phyloP scores from a whole-genome alignment of 2,329 filamentous ascomycete species.

The Mollisia scopiformis region DNA sequence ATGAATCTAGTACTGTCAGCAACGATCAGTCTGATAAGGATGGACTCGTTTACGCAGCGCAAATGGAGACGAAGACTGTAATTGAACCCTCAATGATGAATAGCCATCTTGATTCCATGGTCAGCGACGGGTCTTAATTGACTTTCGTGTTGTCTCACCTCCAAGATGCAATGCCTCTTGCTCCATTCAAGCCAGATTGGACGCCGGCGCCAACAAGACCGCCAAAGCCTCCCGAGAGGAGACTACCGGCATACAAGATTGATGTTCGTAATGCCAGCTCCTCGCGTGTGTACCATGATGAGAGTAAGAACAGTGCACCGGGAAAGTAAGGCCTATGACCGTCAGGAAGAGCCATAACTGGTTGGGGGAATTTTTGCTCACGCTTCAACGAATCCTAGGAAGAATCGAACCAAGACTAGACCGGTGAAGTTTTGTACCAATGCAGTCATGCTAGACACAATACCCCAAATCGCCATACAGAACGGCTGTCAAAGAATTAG shows the following conservation, averaged over 20 bases:
- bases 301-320: constrained; percentile 52
- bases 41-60: constrained; percentile 13
- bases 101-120: constrained; percentile 35
- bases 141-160: neutral
- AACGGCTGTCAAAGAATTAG: constrained; percentile 1
- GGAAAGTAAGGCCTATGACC: constrained; percentile 33
- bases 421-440: constrained; percentile 36
- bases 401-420: constrained; percentile 33
- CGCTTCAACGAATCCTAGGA: constrained; percentile 36
- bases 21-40: constrained; percentile 25
- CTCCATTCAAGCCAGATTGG: constrained; percentile 38
- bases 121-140: neutral
- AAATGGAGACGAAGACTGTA: constrained; percentile 38
- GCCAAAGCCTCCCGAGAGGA: constrained; percentile 46
- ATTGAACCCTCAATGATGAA: constrained; percentile 45
- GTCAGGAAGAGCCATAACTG: neutral
- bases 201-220: constrained; percentile 60
- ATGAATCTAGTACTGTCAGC: constrained; percentile 27
- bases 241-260: constrained; percentile 48
- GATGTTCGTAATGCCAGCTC: constrained; percentile 47
- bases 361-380: too few species aligned
- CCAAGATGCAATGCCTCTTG: constrained; percentile 15
- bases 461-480: constrained; percentile 18
- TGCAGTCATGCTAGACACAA: constrained; percentile 48
- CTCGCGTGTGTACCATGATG: constrained; percentile 57